These are phyloP conservation scores for Echites panduratus DNA, from an alignment of 257 asterid species.

Conservation along the genomic window DNA sequence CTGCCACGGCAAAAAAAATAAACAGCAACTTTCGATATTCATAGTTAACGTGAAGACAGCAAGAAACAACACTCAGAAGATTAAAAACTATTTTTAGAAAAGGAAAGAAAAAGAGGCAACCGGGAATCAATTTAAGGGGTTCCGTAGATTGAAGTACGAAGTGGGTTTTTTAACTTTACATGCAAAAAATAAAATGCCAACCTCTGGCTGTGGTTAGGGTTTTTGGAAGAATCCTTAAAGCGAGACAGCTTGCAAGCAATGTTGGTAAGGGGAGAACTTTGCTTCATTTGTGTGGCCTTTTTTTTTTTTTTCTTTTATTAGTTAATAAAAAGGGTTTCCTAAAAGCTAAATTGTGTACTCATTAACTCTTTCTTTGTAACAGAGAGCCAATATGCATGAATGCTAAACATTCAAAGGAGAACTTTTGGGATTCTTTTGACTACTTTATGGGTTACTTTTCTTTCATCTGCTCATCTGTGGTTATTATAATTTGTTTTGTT, in stretches of 20 bases:
- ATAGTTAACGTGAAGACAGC: slow-evolving; percentile 36
- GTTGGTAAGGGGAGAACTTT: slow-evolving; percentile 20
- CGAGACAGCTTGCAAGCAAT: slow-evolving; percentile 72
- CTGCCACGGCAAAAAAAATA: not conserved
- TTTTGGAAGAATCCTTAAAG: slow-evolving; percentile 50
- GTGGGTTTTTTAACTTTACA: not conserved
- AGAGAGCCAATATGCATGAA: slow-evolving; percentile 7
- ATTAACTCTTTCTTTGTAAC: not conserved
- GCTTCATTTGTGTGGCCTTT: not conserved
- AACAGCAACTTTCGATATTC: not conserved
- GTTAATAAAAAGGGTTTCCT: not conserved
- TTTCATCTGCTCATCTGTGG: not conserved
- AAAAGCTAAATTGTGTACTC: slow-evolving; percentile 16
- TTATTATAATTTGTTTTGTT: slow-evolving; percentile 2
- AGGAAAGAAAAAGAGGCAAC: not conserved
- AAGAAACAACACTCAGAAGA: slow-evolving; percentile 18
- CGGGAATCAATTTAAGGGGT: slow-evolving; percentile 17
- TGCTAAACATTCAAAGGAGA: slow-evolving; percentile 27
- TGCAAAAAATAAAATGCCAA: not conserved
- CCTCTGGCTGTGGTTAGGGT: slow-evolving; percentile 19
- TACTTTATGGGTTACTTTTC: slow-evolving; percentile 2
- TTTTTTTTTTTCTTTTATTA: slow-evolving; percentile 1
- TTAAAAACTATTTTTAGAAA: slow-evolving; percentile 14
- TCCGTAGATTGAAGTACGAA: slow-evolving; percentile 57
- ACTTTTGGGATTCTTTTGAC: slow-evolving; percentile 26